Conservation (phyloP, 2,329 filamentous ascomycete genomes). For the Fusarium napiforme region DNA sequence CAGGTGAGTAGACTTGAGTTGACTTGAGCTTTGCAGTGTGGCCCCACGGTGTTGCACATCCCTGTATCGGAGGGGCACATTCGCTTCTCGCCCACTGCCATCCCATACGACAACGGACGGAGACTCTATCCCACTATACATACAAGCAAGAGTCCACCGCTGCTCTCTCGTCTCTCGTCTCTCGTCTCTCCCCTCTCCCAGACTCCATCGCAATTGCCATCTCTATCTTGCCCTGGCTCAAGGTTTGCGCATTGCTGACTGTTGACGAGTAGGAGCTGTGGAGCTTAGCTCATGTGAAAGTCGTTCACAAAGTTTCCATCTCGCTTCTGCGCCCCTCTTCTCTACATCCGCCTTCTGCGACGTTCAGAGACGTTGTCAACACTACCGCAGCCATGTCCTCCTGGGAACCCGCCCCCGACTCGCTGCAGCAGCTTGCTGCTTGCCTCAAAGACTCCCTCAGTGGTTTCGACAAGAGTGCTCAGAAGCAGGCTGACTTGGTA, state of each 20-base stretch:
- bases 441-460: slow-evolving; percentile 94
- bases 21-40: slow-evolving; percentile 37
- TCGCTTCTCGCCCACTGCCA: slow-evolving; percentile 42
- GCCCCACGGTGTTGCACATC: slow-evolving; percentile 43
- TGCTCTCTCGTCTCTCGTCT: slow-evolving; percentile 15
- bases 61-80: slow-evolving; percentile 45
- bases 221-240: slow-evolving; percentile 11
- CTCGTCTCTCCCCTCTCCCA: slow-evolving; percentile 28
- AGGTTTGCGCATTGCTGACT: slow-evolving; percentile 38
- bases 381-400: slow-evolving; percentile 73
- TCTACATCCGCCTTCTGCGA: slow-evolving; percentile 28
- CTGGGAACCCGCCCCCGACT: slow-evolving; percentile 92
- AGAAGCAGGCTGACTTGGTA: slow-evolving; percentile 91
- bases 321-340: slow-evolving; percentile 31
- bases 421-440: slow-evolving; percentile 86
- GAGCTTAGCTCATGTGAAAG: slow-evolving; percentile 45
- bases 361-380: slow-evolving; percentile 25
- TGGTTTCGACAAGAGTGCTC: slow-evolving; percentile 79
- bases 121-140: slow-evolving; percentile 25
- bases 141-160: slow-evolving; percentile 42
- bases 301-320: slow-evolving; percentile 26
- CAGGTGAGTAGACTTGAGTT: slow-evolving; percentile 28
- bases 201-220: slow-evolving; percentile 28
- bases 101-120: slow-evolving; percentile 15
- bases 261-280: slow-evolving; percentile 37